Base-by-base conservation (phyloP, 2,329 filamentous ascomycete genomes). In the Macroventuria anomochaeta region DNA sequence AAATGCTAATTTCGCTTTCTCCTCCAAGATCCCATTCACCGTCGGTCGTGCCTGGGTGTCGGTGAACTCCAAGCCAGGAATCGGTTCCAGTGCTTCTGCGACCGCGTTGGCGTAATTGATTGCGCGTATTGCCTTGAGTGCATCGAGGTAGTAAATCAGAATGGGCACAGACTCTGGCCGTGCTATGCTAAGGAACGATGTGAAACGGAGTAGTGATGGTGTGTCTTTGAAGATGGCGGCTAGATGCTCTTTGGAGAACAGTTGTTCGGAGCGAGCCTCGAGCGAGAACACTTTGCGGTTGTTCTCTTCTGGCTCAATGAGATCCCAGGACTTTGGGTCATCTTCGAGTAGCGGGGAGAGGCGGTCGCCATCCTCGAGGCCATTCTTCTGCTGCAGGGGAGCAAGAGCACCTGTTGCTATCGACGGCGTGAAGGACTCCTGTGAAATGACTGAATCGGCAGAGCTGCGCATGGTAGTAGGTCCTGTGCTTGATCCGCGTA, bases 51-150 rank as follows among this genome's bases (percentile, higher is more conserved):
- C 78, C 2, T 75, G 70, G 3, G 79, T 75, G 0, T 79, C 68
- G 0, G 83, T 85, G 51, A 88, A 88, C 2, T 81, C 80, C 26
- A 83, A 75, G 0, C 79, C 82, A 4, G 79, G 72, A 12, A 89
- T 80, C 0, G 80, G 79, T 23, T 83, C 79, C 7, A 90, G 76
- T 2, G 85, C 81, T 55, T 84, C 81, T 1, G 85, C 81, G 29
- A 91, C 80, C 0, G 87, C 83, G 69, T 92, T 90, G 17, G 87
- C 83, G 63, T 91, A 91, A 28, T 81, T 80, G 52, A 92, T 85
- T 1, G 89, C 88, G 61, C 85, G 84, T 11, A 90, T 72, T 0
- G 88, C 88, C 67, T 92, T 93, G 52, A 86, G 72, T 0, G 87
- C 83, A 62, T 90, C 87, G 2, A 91, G 79, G 59, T 91, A 91